Percentiles rank a stretch among this genome's conserved stretches.
Conservation (phyloP, 352 stramenopile genomes). For the Globisporangium barbulae region DNA sequence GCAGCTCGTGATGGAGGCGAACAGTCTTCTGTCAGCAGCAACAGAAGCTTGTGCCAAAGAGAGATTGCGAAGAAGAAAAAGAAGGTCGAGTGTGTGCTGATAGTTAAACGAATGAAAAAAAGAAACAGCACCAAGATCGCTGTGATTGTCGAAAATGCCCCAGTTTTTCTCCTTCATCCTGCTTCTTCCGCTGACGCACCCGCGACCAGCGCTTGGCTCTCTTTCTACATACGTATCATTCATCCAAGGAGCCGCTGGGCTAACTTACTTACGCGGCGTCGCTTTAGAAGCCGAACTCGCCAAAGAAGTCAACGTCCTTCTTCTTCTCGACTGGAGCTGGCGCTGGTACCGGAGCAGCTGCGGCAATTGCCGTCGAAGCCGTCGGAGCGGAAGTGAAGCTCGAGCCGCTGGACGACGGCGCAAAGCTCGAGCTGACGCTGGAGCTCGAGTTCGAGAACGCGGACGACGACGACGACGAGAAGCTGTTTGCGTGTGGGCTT, state of each 20-base stretch:
- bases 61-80: not conserved
- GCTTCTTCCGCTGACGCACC: not conserved
- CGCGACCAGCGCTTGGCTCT: not conserved
- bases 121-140: conserved; percentile 8
- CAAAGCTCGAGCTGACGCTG: conserved; percentile 23
- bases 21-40: not conserved
- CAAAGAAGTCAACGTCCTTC: conserved; percentile 86
- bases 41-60: not conserved
- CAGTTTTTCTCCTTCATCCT: not conserved
- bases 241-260: not conserved
- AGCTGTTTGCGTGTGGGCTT: conserved; percentile 32
- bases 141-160: conserved; percentile 9
- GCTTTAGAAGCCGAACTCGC: conserved; percentile 67
- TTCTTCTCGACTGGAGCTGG: conserved; percentile 39
- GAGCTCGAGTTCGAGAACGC: conserved; percentile 23
- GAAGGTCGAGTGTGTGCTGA: conserved; percentile 9
- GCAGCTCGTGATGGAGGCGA: not conserved
- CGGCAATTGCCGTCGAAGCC: conserved; percentile 9
- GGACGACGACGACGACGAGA: conserved; percentile 43
- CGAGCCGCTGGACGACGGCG: conserved; percentile 19
- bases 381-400: conserved; percentile 15
- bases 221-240: not conserved
- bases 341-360: conserved; percentile 21
- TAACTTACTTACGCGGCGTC: conserved; percentile 12
- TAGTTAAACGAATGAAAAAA: conserved; percentile 12